A percentile compares a stretch with the other conserved stretches of the same genome.
These are phyloP conservation scores for Coemansia sp. DNA, from an alignment of 192 early-diverging fungal species.

Conservation along the genomic window DNA sequence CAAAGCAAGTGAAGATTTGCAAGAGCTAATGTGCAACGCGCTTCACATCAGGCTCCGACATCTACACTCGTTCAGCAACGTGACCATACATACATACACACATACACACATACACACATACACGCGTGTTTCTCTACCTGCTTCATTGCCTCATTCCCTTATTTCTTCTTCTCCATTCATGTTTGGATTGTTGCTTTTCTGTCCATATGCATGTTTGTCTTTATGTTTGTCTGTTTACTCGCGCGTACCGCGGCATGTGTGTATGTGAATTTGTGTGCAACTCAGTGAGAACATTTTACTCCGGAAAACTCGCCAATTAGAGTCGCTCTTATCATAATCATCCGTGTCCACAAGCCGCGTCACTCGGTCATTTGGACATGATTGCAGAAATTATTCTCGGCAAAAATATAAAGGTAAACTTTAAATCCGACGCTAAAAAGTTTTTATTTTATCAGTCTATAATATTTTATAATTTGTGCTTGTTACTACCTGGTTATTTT, in stretches of 20 bases:
- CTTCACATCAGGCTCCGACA: too few relatives aligned
- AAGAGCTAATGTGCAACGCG: background rate
- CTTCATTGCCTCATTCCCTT: background rate
- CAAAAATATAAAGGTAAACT: background rate
- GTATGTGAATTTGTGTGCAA: background rate
- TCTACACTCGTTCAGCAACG: background rate
- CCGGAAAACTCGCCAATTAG: background rate
- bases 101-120: too few relatives aligned
- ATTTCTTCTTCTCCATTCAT: background rate
- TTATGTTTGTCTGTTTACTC: background rate
- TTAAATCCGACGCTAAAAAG: too few relatives aligned
- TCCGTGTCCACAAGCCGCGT: too few relatives aligned
- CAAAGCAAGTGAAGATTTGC: background rate
- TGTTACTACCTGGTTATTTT: too few relatives aligned
- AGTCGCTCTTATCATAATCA: too few relatives aligned
- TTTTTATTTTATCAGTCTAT: too few relatives aligned
- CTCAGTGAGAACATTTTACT: too few relatives aligned
- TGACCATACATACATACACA: background rate
- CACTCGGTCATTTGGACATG: slow-evolving; percentile 2
- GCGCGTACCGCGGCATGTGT: background rate
- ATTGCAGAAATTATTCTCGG: background rate
- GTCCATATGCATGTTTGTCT: background rate
- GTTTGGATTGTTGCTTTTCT: too few relatives aligned
- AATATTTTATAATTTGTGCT: too few relatives aligned
- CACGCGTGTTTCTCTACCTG: background rate